Percentiles rank a stretch among this genome's conserved stretches.
Evolutionary conservation across 2,329 filamentous ascomycete species (phyloP).

Genomic region (Arthrobotrys sinensis): DNA sequence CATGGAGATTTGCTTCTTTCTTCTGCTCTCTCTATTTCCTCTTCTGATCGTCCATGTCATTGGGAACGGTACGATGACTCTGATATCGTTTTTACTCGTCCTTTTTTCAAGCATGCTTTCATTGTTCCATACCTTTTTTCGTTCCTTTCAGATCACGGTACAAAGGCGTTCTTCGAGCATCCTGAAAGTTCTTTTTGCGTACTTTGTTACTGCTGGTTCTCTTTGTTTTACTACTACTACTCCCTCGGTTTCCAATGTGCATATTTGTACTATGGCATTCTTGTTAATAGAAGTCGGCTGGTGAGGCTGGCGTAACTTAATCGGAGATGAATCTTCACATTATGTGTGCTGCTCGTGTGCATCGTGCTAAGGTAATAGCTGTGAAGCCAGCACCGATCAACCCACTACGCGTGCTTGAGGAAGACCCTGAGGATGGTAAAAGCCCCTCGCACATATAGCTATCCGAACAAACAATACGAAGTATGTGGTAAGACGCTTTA

Average conservation of each 20-base stretch:
- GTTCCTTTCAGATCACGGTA: conserved; percentile 27
- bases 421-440: too few species aligned
- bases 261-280: conserved; percentile 36
- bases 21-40: background rate
- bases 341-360: background rate
- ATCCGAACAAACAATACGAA: too few species aligned
- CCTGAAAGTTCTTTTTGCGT: conserved; percentile 24
- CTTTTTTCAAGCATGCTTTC: conserved; percentile 31
- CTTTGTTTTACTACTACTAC: background rate
- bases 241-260: conserved; percentile 27
- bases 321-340: background rate
- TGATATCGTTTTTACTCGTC: conserved; percentile 27
- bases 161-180: conserved; percentile 53
- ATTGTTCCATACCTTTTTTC: background rate
- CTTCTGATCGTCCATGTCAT: conserved; percentile 17
- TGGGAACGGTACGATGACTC: conserved; percentile 56
- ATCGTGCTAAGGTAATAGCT: background rate
- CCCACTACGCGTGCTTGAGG: too few species aligned
- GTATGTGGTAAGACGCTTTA: conserved; percentile 5
- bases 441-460: too few species aligned
- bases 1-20: conserved; percentile 24
- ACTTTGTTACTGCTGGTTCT: conserved; percentile 14
- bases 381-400: too few species aligned
- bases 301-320: conserved; percentile 21
- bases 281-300: conserved; percentile 46